Evolutionary conservation across 2,329 filamentous ascomycete genomes (phyloP).

Genomic region (Ophioceras dolichostomum): DNA sequence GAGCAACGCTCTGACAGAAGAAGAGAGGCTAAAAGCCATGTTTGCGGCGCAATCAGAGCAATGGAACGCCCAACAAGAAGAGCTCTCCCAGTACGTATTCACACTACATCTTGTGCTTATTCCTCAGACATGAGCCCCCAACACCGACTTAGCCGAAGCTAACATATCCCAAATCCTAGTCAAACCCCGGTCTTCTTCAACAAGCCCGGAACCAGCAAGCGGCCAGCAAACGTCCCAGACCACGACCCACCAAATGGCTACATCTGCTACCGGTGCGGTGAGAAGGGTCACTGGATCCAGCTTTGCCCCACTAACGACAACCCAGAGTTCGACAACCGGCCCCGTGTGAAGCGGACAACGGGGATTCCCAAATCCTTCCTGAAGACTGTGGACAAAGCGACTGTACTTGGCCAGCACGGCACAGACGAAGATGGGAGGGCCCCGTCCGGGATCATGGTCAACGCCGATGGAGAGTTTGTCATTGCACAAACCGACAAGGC

Average conservation of each 20-base stretch:
- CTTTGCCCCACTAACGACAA: conserved; percentile 97
- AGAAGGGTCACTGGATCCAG: conserved; percentile 99
- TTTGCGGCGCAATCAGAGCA: conserved; percentile 81
- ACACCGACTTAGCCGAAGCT: conserved; percentile 12
- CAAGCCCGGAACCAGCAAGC: conserved; percentile 46
- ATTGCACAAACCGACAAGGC: conserved; percentile 92
- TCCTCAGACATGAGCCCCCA: not conserved
- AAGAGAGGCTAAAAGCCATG: conserved; percentile 88
- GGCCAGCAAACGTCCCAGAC: conserved; percentile 67
- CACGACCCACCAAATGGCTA: conserved; percentile 90
- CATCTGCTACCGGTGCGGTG: conserved; percentile 89
- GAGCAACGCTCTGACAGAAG: conserved; percentile 75
- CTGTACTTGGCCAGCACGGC: conserved; percentile 47
- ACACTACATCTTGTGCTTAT: not conserved
- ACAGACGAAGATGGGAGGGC: conserved; percentile 68
- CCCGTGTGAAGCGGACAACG: conserved; percentile 89
- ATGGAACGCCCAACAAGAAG: conserved; percentile 87
- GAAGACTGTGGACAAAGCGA: conserved; percentile 88
- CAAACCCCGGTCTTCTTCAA: conserved; percentile 44
- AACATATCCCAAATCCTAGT: conserved; percentile 25
- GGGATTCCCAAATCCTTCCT: conserved; percentile 93
- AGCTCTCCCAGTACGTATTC: conserved; percentile 66
- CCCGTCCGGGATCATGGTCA: conserved; percentile 88
- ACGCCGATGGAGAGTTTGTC: conserved; percentile 94
- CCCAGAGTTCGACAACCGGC: conserved; percentile 86